These are phyloP conservation scores for Rhodotorula mucilaginosa DNA, from an alignment of 1,284 basidiomycete genomes.

Conservation along the genomic window DNA sequence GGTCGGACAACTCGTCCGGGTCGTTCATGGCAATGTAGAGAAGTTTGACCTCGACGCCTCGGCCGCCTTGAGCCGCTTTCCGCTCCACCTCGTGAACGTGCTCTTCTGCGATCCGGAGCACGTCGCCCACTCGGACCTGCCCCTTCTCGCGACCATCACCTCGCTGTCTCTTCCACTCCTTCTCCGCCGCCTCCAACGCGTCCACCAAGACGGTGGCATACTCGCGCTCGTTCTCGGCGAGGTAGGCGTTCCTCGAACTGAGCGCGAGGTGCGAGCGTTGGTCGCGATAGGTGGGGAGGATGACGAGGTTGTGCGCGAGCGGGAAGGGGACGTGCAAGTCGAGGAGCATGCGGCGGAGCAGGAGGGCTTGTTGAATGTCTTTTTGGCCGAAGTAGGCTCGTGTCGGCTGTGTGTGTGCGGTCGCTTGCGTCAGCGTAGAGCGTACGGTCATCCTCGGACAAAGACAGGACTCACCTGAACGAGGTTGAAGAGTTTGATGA, in stretches of 20 bases:
- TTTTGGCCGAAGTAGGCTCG: conserved; percentile 96
- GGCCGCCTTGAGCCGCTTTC: conserved; percentile 33
- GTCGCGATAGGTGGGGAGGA: conserved; percentile 72
- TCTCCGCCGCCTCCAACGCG: conserved; percentile 63
- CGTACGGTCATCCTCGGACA: no score
- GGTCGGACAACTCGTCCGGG: conserved; percentile 65
- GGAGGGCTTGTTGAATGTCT: conserved; percentile 91
- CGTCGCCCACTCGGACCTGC: conserved; percentile 15
- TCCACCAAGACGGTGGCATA: conserved; percentile 70
- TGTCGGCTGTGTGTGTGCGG: conserved; percentile 62
- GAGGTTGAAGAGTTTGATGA: conserved; percentile 90
- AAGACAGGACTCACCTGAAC: conserved; percentile 63
- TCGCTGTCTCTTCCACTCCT: conserved; percentile 57
- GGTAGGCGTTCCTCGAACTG: conserved; percentile 86
- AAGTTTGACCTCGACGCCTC: conserved; percentile 61
- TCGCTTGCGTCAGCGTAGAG: background rate
- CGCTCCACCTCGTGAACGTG: conserved; percentile 7
- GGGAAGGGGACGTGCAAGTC: conserved; percentile 79
- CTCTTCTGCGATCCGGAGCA: conserved; percentile 3
- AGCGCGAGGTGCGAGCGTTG: conserved; percentile 69
- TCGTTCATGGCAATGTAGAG: conserved; percentile 92
- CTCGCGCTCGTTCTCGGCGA: conserved; percentile 63
- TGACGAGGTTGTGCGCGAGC: conserved; percentile 64
- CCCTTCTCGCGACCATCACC: conserved; percentile 33
- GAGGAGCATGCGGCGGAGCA: conserved; percentile 76